A percentile compares a stretch with the other conserved stretches of the same genome.
These are phyloP conservation scores for Hygrophila difformis DNA, from an alignment of 257 asterid species.

Conservation along the genomic window DNA sequence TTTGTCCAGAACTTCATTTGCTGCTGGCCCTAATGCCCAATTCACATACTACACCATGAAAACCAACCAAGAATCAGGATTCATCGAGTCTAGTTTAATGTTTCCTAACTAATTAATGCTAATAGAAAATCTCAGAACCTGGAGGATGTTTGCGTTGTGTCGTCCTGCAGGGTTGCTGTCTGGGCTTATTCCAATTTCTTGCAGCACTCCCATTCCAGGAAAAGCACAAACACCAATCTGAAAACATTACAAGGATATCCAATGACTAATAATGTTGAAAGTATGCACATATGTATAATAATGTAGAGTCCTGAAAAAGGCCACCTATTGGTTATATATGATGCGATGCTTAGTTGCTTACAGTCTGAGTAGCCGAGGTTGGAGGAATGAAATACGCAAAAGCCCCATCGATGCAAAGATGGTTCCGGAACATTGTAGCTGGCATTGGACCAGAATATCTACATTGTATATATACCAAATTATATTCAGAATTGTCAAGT, in stretches of 20 bases:
- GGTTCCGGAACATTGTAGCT: conserved; percentile 78
- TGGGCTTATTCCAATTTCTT: conserved; percentile 86
- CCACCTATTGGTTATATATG: no score
- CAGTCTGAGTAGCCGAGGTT: conserved; percentile 83
- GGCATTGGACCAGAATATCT: conserved; percentile 98
- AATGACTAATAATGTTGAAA: not conserved
- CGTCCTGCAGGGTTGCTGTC: conserved; percentile 89
- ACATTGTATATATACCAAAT: conserved; percentile 12
- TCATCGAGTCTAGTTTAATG: no score
- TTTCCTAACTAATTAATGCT: no score
- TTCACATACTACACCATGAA: no score
- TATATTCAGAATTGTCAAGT: no score
- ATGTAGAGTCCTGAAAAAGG: no score
- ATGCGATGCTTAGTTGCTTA: conserved; percentile 5
- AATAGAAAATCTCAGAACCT: no score
- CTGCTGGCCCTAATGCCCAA: conserved; percentile 53
- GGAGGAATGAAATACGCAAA: conserved; percentile 93
- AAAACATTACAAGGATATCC: not conserved
- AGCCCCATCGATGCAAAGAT: conserved; percentile 86
- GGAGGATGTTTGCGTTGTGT: no score
- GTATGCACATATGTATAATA: no score
- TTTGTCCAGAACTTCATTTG: conserved; percentile 62
- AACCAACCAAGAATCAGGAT: no score
- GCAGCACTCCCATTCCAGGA: conserved; percentile 69
- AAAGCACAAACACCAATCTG: conserved; percentile 94